phyloP scores from a whole-genome alignment of 208 protist genomes.

The Naegleria lovaniensis region DNA sequence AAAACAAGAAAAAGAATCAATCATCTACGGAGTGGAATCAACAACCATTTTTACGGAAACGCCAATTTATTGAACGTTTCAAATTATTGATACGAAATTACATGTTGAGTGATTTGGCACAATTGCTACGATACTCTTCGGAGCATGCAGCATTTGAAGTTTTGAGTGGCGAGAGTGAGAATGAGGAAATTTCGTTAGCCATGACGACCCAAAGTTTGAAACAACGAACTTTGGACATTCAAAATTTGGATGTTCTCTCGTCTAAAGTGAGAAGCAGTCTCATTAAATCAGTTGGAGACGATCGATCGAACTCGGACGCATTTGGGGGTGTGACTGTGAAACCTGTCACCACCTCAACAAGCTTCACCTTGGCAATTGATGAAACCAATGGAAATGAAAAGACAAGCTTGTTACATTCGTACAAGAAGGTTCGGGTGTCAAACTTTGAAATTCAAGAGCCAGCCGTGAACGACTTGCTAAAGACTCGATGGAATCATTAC shows the following conservation, averaged over 20 bases:
- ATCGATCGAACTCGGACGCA: background rate
- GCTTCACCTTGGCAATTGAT: background rate
- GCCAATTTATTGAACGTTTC: background rate
- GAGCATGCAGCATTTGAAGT: background rate
- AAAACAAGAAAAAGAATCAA: background rate
- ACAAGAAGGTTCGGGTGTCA: background rate
- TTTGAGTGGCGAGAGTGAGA: background rate
- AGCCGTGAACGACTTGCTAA: background rate
- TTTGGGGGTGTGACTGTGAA: background rate
- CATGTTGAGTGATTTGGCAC: background rate
- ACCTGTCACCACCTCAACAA: background rate
- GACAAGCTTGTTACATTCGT: background rate
- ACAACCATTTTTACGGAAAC: background rate
- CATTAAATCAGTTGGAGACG: background rate
- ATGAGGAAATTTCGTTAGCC: background rate
- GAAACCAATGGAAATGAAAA: background rate
- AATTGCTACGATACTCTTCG: background rate
- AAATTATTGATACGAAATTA: background rate
- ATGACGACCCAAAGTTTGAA: background rate
- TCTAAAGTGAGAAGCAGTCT: background rate
- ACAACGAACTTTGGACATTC: background rate
- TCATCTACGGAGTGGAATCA: background rate
- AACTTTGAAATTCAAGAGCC: background rate
- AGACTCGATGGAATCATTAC: background rate
- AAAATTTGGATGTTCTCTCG: background rate